Evolutionary conservation across 2,329 filamentous ascomycete species (phyloP).

Genomic region (Botryotinia globosa): DNA sequence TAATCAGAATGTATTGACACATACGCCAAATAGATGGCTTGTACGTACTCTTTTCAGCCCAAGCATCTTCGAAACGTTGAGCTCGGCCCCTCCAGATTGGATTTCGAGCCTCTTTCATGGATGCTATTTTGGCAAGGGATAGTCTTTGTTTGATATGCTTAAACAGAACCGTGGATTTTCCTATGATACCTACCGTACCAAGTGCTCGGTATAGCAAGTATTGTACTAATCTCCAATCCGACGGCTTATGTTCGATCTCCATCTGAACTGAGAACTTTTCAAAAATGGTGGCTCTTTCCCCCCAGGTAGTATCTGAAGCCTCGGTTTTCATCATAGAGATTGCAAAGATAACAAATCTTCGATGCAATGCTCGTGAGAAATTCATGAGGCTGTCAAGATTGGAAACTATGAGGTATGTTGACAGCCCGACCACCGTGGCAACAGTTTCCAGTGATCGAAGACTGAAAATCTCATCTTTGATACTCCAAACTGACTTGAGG

Average conservation of each 20-base stretch:
- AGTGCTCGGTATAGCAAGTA: not conserved
- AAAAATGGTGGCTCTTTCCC: not conserved
- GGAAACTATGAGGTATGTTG: not conserved
- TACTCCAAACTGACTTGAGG: not conserved
- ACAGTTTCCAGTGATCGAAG: not conserved
- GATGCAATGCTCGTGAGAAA: not conserved
- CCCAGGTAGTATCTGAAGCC: not conserved
- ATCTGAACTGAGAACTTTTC: not conserved
- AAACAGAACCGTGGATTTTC: not conserved
- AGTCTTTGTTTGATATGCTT: not conserved
- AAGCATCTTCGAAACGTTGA: not conserved
- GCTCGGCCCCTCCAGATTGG: not conserved
- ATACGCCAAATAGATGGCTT: not conserved
- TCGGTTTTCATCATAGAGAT: not conserved
- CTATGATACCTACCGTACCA: not conserved
- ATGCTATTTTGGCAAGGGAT: not conserved
- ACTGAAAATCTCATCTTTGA: not conserved
- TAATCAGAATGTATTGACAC: not conserved
- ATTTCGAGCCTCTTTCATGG: not conserved
- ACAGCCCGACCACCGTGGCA: not conserved
- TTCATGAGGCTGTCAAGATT: not conserved
- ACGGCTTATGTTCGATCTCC: not conserved
- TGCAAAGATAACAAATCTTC: not conserved
- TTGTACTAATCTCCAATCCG: not conserved
- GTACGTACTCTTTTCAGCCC: not conserved